These are phyloP conservation scores for Eremochloa ophiuroides DNA, from an alignment of 176 grass and related monocot genomes.

Conservation along the genomic window DNA sequence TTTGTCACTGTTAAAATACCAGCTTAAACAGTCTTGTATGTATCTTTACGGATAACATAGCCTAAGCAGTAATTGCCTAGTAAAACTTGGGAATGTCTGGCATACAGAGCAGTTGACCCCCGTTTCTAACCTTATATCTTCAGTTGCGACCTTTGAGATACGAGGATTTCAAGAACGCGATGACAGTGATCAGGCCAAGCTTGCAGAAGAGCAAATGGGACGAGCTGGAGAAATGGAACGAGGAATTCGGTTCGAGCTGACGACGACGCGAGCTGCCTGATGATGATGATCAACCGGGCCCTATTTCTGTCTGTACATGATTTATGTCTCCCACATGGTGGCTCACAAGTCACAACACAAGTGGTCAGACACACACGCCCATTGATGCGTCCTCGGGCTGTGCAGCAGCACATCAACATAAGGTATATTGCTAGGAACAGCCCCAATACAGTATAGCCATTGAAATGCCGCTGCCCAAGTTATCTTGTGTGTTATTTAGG, in stretches of 20 bases:
- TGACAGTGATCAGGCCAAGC: slow-evolving; percentile 72
- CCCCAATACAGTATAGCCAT: not conserved
- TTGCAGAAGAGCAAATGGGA: slow-evolving; percentile 93
- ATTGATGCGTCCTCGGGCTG: not conserved
- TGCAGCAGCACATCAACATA: too few species aligned
- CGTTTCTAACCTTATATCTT: not conserved
- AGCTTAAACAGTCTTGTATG: not conserved
- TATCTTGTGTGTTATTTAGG: too few species aligned
- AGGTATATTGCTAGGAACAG: too few species aligned
- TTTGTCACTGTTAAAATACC: not conserved
- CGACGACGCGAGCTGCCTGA: not conserved
- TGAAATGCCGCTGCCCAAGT: not conserved
- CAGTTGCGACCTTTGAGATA: slow-evolving; percentile 72
- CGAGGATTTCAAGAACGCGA: slow-evolving; percentile 73
- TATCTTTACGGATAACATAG: not conserved
- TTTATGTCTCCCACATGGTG: not conserved
- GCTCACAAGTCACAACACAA: not conserved
- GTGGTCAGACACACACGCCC: too few species aligned
- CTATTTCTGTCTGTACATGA: not conserved
- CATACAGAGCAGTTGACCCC: not conserved
- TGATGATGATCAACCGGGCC: not conserved
- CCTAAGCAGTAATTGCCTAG: not conserved
- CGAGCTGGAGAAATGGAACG: slow-evolving; percentile 86
- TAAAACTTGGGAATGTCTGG: not conserved
- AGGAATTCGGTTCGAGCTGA: slow-evolving; percentile 82